Evolutionary conservation across 139 green algal species (phyloP).

Genomic region (Gonium pectorale): DNA sequence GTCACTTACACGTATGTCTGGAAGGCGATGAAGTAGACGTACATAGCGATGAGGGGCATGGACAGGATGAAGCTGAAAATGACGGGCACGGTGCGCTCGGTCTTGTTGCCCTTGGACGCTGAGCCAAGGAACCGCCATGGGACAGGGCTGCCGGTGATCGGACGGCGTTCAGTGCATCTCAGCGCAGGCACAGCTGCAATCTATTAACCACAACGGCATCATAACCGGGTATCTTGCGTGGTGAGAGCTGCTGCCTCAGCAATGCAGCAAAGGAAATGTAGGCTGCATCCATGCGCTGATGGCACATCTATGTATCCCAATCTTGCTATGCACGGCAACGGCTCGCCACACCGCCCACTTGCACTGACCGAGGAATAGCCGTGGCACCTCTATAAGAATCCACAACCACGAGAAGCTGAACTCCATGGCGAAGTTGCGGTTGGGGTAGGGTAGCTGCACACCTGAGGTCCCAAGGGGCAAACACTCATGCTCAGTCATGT

Average conservation of each 20-base stretch:
- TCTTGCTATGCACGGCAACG: too few relatives aligned
- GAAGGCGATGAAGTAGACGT: conserved; percentile 69
- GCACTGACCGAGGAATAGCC: conserved; percentile 64
- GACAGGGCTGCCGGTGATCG: too few relatives aligned
- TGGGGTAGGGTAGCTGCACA: conserved; percentile 63
- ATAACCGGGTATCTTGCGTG: too few relatives aligned
- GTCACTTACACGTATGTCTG: conserved; percentile 80
- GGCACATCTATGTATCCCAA: too few relatives aligned
- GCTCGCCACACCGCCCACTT: too few relatives aligned
- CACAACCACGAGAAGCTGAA: conserved; percentile 68
- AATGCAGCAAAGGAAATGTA: too few relatives aligned
- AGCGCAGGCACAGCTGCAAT: too few relatives aligned
- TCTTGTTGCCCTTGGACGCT: conserved; percentile 79
- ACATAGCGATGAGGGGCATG: conserved; percentile 64
- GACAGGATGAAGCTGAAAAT: conserved; percentile 60
- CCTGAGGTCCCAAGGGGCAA: conserved; percentile 51
- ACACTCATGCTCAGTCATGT: neutral
- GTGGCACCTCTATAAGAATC: conserved; percentile 63
- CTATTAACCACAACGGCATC: too few relatives aligned
- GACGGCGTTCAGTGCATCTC: too few relatives aligned
- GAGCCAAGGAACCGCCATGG: too few relatives aligned
- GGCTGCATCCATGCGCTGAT: too few relatives aligned
- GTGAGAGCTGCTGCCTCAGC: too few relatives aligned
- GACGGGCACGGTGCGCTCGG: conserved; percentile 60
- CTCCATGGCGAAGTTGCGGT: conserved; percentile 66